Base-by-base conservation (phyloP, 2,329 filamentous ascomycete species). In the Botryotinia calthae region DNA sequence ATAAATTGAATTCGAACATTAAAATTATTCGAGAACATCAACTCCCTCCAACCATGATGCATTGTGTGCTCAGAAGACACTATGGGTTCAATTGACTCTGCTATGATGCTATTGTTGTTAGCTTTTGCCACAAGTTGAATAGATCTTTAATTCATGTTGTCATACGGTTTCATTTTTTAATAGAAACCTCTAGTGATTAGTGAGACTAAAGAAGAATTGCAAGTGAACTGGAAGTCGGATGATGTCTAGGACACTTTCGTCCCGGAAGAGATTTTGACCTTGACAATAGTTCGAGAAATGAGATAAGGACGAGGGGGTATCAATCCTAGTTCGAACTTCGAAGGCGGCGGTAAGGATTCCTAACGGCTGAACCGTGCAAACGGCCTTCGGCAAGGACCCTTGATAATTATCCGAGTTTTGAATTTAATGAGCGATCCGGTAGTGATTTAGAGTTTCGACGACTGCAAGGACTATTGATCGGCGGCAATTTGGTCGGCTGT, bases 331-430 rank as follows among this genome's bases (percentile, higher is more conserved):
- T 56, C 51, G n/a, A 28, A 56, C n/a, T 56, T 56, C 10, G 34
- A n/a, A 40, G 61, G n/a, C 34, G 20, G 25, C 51, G 51, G 42
- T 63, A 58, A 72, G 70, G 70, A 72, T 72, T 42, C 25, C 46
- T 42, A 72, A 68, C 70, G 51, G 70, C 18, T 72, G 70, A 64
- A 68, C 62, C 40, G 63, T 72, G 70, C 70, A 56, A 68, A 61
- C 28, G 70, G 70, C 48, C 51, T 46, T 59, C 70, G 70, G 63
- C 62, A 70, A 59, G 40, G 63, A 72, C 70, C 70, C 70, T 72
- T 28, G 62, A 67, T 51, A 66, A 40, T 69, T 66, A 71, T 37
- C 59, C 46, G 59, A 71, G 61, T 66, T 59, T 66, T 66, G 62
- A 40, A 58, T 59, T 58, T 66, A 40, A 66, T 66, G 70, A 63